Evolutionary conservation across 345 rosid species (phyloP).

Genomic region (Cardamine resedifolia): DNA sequence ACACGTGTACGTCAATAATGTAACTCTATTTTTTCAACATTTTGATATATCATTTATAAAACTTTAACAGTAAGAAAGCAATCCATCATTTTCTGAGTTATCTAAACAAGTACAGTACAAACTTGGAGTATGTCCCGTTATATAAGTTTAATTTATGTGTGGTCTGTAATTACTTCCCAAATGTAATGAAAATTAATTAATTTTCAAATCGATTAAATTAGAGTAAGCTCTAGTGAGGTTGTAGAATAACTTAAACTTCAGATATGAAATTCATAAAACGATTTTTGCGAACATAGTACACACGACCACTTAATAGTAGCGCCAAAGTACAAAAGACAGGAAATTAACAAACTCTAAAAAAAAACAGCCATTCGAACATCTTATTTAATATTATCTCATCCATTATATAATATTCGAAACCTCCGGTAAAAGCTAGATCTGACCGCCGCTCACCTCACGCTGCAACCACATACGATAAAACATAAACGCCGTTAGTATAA

Average conservation of each 20-base stretch:
- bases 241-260: constrained; percentile 9
- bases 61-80: neutral
- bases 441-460: constrained; percentile 25
- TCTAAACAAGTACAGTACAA: neutral
- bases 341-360: constrained; percentile 9
- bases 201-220: neutral
- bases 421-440: constrained; percentile 18
- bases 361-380: constrained; percentile 17
- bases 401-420: constrained; percentile 15
- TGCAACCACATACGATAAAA: constrained; percentile 20
- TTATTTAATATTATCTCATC: constrained; percentile 28
- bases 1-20: neutral
- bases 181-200: neutral
- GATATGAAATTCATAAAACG: constrained; percentile 15
- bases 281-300: neutral
- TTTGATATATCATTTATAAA: neutral
- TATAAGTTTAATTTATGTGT: neutral
- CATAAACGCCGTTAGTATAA: constrained; percentile 13
- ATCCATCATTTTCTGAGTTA: neutral
- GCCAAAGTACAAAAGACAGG: neutral
- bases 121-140: constrained; percentile 10
- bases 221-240: neutral
- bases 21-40: too few species aligned
- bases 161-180: neutral
- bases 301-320: constrained; percentile 12